Base-by-base conservation (phyloP, 345 rosid genomes). In the Hypericum perforatum region DNA sequence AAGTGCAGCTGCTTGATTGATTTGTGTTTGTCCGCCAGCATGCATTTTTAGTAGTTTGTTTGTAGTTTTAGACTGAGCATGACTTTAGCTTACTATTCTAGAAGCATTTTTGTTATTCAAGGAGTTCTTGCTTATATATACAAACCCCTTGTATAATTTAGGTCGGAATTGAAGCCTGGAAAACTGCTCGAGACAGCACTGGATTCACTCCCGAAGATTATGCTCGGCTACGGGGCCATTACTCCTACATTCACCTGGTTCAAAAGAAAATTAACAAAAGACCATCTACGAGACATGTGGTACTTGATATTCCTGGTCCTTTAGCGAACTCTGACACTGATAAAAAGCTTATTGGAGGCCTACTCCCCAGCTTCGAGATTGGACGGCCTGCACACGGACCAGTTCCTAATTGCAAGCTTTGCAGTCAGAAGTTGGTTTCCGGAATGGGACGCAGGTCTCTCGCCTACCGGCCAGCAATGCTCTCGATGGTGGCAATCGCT, bases 111-210 rank as follows among this genome's bases (percentile, higher is more conserved):
- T 1, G 4, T 22, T 22, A 22, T 22, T 22, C 32, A 22, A 22
- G 32, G 32, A 22, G 32, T 22, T 22, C 32, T 22, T 22, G 14
- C 12, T 45, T 5, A 45, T 44, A 11, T 6, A 7, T 9, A 7
- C 22, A 8, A 6, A 9, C 50, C 14, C 22, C 14, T 46, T 16
- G 57, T 41, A 16, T 39, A 15, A 22, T 65, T 69, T 68, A 94
- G 97, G 91, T 94, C 60, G 99, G 99, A 16, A 67, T 86, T 57
- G 74, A 76, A 75, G 97, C 94, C 16, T 94, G 99, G 99, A 89
- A 78, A 66, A 78, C 65, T 49, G 86, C 89, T 58, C 76, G 69
- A 8, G 99, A 94, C 67, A 80, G 75, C 76, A 75, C 97, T 8
- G 97, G 99, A 49, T 89, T 76, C 57, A 84, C 97, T 9, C 99